phyloP scores from a whole-genome alignment of 106 monocot species.

The Acorus gramineus region DNA sequence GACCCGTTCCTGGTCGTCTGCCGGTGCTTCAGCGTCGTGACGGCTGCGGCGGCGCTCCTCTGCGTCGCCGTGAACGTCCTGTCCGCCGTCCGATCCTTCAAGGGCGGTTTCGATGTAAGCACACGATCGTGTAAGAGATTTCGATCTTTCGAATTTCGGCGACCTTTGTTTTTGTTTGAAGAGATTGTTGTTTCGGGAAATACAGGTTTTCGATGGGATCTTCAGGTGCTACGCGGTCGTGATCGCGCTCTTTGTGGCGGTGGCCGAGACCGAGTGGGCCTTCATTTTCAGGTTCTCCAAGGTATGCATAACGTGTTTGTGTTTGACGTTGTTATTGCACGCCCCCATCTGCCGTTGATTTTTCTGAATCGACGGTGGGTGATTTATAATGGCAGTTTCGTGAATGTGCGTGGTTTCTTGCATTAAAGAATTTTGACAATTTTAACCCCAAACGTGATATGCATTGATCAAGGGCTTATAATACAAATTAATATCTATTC shows the following conservation, averaged over 20 bases:
- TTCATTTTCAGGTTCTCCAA: constrained; percentile 56
- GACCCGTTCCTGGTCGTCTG: constrained; percentile 74
- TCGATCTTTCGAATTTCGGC: too few relatives aligned
- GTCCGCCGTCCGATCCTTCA: constrained; percentile 67
- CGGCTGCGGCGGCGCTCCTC: constrained; percentile 48
- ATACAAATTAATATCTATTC: too few relatives aligned
- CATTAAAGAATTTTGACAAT: too few relatives aligned
- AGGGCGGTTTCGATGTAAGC: constrained; percentile 46
- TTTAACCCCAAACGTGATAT: too few relatives aligned
- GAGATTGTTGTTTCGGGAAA: too few relatives aligned
- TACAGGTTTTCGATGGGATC: constrained; percentile 78
- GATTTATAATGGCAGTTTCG: too few relatives aligned
- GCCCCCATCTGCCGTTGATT: too few relatives aligned
- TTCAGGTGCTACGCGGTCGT: constrained; percentile 93
- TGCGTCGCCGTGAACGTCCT: constrained; percentile 76
- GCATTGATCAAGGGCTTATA: too few relatives aligned
- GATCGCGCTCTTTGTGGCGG: constrained; percentile 65
- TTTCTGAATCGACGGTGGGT: too few relatives aligned
- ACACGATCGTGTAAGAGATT: background rate
- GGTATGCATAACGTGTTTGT: constrained; percentile 21
- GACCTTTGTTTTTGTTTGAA: too few relatives aligned
- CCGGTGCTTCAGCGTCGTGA: constrained; percentile 71
- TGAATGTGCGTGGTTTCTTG: too few relatives aligned
- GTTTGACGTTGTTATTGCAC: background rate
- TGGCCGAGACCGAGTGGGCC: constrained; percentile 79